Percentiles rank a stretch among this genome's conserved stretches.
Conservation (phyloP, 2,329 filamentous ascomycete genomes). For the Pyrenophora graminea region DNA sequence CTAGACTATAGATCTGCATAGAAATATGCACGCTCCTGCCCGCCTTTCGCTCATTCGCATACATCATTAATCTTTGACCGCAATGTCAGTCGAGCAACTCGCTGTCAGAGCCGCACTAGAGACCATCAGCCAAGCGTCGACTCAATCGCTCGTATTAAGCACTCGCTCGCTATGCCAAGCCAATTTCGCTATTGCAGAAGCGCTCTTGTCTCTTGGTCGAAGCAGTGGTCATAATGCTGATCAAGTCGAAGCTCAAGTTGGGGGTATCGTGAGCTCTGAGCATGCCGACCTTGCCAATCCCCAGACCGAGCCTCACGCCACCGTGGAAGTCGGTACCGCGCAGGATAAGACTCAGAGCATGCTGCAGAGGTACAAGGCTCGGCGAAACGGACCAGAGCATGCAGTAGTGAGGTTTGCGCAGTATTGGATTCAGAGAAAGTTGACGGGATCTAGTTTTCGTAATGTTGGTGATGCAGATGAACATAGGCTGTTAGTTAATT, state of each 20-base stretch:
- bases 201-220: neutral
- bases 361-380: neutral
- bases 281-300: neutral
- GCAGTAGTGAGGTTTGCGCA: conserved; percentile 1
- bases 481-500: conserved; percentile 4
- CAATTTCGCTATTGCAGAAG: conserved; percentile 11
- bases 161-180: conserved; percentile 5
- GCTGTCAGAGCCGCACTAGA: conserved; percentile 5
- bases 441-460: neutral
- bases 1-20: too few species aligned
- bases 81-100: neutral
- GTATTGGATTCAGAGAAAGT: conserved; percentile 6
- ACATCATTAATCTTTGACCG: neutral
- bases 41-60: too few species aligned
- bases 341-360: neutral
- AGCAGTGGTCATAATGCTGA: neutral
- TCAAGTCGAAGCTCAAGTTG: conserved; percentile 7
- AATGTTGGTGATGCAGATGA: neutral
- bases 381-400: neutral
- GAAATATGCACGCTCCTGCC: too few species aligned
- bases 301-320: neutral
- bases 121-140: neutral
- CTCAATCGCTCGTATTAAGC: neutral
- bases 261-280: neutral
- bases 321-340: neutral